These are phyloP conservation scores for Trichosporon coremiiforme DNA, from an alignment of 1,284 basidiomycete species.

Conservation along the genomic window DNA sequence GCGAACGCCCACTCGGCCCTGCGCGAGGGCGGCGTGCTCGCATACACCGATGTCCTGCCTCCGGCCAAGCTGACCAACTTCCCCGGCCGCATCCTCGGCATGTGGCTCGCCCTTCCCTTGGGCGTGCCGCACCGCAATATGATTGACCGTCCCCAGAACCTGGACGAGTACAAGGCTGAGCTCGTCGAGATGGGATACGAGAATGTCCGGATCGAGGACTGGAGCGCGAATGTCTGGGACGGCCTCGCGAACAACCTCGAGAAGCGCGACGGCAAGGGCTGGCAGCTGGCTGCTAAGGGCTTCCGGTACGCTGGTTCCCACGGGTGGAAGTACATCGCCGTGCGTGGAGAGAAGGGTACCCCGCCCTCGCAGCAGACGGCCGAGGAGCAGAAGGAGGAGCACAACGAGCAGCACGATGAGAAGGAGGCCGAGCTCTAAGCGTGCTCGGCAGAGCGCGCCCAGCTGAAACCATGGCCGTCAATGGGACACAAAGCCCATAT, in stretches of 20 bases:
- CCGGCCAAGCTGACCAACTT: slow-evolving; percentile 31
- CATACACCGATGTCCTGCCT: slow-evolving; percentile 65
- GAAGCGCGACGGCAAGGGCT: slow-evolving; percentile 51
- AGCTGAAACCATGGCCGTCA: too few relatives aligned
- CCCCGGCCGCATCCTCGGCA: slow-evolving; percentile 32
- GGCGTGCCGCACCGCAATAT: slow-evolving; percentile 63
- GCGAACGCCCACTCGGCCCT: slow-evolving; percentile 60
- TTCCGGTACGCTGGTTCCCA: slow-evolving; percentile 56
- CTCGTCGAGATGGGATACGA: slow-evolving; percentile 63
- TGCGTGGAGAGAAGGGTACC: slow-evolving; percentile 54
- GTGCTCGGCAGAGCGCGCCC: too few relatives aligned
- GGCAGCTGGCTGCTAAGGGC: slow-evolving; percentile 59
- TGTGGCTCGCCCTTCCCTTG: slow-evolving; percentile 44
- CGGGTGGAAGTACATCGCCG: slow-evolving; percentile 65
- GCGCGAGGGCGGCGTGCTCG: slow-evolving; percentile 62
- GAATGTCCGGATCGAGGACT: slow-evolving; percentile 64
- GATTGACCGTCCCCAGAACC: slow-evolving; percentile 49
- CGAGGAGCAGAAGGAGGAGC: not conserved
- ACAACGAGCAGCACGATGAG: not conserved
- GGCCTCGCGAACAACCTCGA: slow-evolving; percentile 63
- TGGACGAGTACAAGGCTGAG: slow-evolving; percentile 59
- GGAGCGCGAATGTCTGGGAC: slow-evolving; percentile 65
- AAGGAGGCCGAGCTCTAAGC: not conserved
- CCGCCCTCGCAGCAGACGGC: not conserved
- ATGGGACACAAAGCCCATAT: too few relatives aligned